A percentile compares a stretch with the other conserved stretches of the same genome.
These are phyloP conservation scores for Ustilago trichophora DNA, from an alignment of 1,284 basidiomycete genomes.

Conservation along the genomic window DNA sequence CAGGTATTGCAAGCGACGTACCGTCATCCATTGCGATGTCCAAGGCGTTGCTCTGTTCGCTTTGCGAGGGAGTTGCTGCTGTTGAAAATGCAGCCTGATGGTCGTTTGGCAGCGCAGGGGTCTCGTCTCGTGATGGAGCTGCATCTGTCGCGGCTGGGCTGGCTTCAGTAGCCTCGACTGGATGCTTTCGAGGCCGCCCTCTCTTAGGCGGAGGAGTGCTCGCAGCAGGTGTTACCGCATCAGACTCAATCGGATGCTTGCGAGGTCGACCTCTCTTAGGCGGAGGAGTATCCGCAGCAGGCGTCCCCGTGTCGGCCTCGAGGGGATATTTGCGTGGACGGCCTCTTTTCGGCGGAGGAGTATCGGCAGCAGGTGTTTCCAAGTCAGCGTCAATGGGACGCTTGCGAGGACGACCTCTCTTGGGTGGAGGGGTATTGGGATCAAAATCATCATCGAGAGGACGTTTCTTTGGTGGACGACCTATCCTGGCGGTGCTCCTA, in stretches of 20 bases:
- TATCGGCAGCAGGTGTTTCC: not conserved
- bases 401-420: slow-evolving; percentile 23
- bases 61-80: not conserved
- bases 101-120: not conserved
- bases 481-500: slow-evolving; percentile 2
- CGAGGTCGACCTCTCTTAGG: slow-evolving; percentile 17
- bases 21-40: not conserved
- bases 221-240: not conserved
- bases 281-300: not conserved
- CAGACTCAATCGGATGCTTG: slow-evolving; percentile 7
- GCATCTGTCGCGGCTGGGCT: not conserved
- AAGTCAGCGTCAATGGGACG: not conserved
- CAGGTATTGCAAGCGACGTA: not conserved
- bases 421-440: slow-evolving; percentile 4
- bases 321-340: not conserved
- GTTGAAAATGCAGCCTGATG: not conserved
- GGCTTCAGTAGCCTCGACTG: slow-evolving; percentile 1
- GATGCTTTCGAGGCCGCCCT: not conserved
- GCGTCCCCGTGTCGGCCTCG: too few species aligned
- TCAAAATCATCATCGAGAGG: slow-evolving; percentile 3
- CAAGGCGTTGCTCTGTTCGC: not conserved
- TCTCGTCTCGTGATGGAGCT: not conserved
- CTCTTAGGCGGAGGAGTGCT: not conserved
- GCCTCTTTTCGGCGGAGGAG: not conserved
- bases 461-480: slow-evolving; percentile 19